Evolutionary conservation across 2,329 filamentous ascomycete genomes (phyloP).

Genomic region (Fusarium vanettenii): DNA sequence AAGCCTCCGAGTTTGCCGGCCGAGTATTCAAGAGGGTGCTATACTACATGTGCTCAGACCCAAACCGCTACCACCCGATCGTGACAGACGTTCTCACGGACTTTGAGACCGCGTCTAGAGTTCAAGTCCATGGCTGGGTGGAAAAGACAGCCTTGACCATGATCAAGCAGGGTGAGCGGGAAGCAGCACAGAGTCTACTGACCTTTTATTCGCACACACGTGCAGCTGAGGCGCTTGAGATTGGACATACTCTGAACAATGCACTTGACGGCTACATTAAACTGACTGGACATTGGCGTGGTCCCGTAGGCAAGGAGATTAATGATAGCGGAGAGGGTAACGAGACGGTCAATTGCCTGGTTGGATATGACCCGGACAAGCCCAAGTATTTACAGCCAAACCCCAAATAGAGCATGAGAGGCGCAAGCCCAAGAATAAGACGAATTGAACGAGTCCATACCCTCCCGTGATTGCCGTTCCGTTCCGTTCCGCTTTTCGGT

Average conservation of each 20-base stretch:
- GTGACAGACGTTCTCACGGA: conserved; percentile 22
- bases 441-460: background rate
- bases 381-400: conserved; percentile 21
- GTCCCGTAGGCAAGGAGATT: conserved; percentile 34
- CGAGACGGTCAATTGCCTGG: conserved; percentile 39
- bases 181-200: conserved; percentile 27
- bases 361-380: conserved; percentile 38
- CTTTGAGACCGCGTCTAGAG: conserved; percentile 31
- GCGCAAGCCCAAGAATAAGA: background rate
- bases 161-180: conserved; percentile 28
- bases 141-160: conserved; percentile 32
- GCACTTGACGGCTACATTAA: conserved; percentile 41
- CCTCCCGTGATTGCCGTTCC: background rate
- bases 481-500: background rate
- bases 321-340: conserved; percentile 39
- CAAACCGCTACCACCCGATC: conserved; percentile 27
- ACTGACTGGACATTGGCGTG: conserved; percentile 31
- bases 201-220: conserved; percentile 39
- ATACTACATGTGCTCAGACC: conserved; percentile 41
- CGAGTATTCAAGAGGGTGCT: conserved; percentile 36
- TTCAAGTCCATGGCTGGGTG: conserved; percentile 31
- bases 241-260: conserved; percentile 28
- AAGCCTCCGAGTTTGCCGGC: conserved; percentile 35
- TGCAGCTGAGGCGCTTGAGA: conserved; percentile 29
- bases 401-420: background rate